Base-by-base conservation (phyloP, 2,329 filamentous ascomycete species). In the Trichoderma asperellum region DNA sequence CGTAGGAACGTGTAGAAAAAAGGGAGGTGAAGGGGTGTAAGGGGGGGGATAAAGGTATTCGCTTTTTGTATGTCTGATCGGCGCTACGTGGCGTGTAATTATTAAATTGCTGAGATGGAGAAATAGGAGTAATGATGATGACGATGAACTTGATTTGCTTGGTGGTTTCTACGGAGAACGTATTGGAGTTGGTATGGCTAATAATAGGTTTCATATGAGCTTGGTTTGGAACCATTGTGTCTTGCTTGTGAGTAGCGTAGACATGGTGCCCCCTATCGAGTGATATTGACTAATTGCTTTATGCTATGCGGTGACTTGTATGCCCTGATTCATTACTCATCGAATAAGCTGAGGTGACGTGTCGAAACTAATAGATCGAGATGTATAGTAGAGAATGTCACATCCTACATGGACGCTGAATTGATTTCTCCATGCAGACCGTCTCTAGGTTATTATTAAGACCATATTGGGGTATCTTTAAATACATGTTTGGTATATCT, bases 401-500 rank as follows among this genome's bases (percentile, higher is more conserved):
- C n/a, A 49, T 49, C 4, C 8, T 34, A 2, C 18, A 12, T 16
- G 53, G 18, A n/a, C 16, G 7, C 7, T 34, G 29, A 5, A 11
- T 12, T 56, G 53, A 56, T n/a, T 32, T 56, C 29, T 56, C 16
- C 34, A 32, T 34, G 29, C 7, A 56, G 8, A n/a, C 53, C 27
- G 34, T 56, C 29, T 56, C 29, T 34, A 34, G 29, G 14, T 56
- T 56, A 7, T 32, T 34, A 34, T 56, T 32, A 32, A 34, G 16
- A 56, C 53, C 53, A 11, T 32, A 29, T 32, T 56, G 29, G 53
- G 53, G 53, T 56, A 56, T 56, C 53, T 56, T 56, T 56, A 18
- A n/a, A 10, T 56, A n/a, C 49, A 62, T 62, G 14, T 60, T 60
- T 24, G 27, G 43, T 62, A 62, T 62, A 62, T 52, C 59, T 52